Evolutionary conservation across 1,284 basidiomycete species (phyloP), one percentile per base, ranked within the genome.

Genomic region (Boletellus sp.): DNA sequence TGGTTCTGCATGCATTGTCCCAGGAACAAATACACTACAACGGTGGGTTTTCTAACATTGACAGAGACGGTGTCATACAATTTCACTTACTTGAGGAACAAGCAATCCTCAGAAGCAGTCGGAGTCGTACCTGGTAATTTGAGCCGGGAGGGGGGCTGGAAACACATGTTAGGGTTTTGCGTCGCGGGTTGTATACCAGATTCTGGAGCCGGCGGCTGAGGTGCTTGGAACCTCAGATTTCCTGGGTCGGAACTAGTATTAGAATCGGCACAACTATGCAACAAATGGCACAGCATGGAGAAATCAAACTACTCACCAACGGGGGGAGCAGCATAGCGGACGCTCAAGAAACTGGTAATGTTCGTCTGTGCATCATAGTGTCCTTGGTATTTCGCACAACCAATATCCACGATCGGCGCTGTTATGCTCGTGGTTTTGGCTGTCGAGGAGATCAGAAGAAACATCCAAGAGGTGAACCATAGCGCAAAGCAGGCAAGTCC

Each of bases 11-110:
- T 3, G 30, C 3, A 32, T 41, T 10, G 15, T 37, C 21, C 58
- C 60, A 1, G 60, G 50, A 0, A 55, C 30, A 19, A 62, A 51
- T 2, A 60, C 60, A 13, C 59, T 60, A 8, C 10, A 7, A 32
- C 5, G 7, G 8, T 5, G 24, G 2, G 15, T 15, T 39, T 10
- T 21, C 13, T 35, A 5, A 1, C 10, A 16, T 10, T 28, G 10
- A 19, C 38, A 1, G 8, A 8, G 12, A 8, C 12, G 15, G 1
- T 15, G 8, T 39, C 30, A 1, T 1, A 12, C 8, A 26, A 24
- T 22, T 3, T 8, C 33, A 52, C 59, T 62, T 42, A 60, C 60
- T 62, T 60, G 19, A 60, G 55, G 26, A 62, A 60, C 26, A 60
- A 42, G 18, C 58, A 60, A 47, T 62, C 59, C 37, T 60, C 60